phyloP scores from a whole-genome alignment of 2,329 filamentous ascomycete genomes.

The Venturia carpophila region DNA sequence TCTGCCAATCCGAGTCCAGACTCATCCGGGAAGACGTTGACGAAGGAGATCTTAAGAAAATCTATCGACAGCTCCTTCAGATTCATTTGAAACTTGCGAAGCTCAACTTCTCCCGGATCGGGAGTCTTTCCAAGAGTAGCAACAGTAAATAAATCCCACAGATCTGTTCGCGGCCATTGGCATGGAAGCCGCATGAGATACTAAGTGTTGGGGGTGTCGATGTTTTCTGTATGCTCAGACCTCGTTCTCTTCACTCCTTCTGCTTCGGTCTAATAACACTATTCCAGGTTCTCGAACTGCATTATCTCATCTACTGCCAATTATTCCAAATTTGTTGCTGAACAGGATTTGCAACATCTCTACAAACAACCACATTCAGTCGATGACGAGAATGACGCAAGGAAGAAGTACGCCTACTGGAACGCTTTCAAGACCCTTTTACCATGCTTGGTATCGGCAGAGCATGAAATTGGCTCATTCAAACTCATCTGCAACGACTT shows the following conservation, averaged over 20 bases:
- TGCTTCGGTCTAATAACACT: too few species aligned
- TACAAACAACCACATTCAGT: background rate
- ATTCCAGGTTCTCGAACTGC: background rate
- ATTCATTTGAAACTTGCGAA: too few species aligned
- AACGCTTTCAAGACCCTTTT: constrained; percentile 1
- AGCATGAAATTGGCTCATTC: background rate
- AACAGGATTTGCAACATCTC: constrained; percentile 2
- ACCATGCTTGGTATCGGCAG: background rate
- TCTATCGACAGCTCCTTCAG: too few species aligned
- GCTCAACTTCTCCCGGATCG: too few species aligned
- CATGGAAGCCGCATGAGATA: background rate
- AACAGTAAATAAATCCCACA: too few species aligned
- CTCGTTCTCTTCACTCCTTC: too few species aligned
- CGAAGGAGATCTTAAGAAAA: background rate
- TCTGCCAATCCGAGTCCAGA: constrained; percentile 26
- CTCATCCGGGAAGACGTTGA: background rate
- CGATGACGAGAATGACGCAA: constrained; percentile 1
- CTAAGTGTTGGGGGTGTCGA: too few species aligned
- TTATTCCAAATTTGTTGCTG: background rate
- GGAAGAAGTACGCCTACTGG: background rate
- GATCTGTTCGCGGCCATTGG: too few species aligned
- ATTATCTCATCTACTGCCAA: background rate
- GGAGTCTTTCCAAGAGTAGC: too few species aligned
- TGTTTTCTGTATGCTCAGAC: too few species aligned
- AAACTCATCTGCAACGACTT: background rate